Base-by-base conservation (phyloP, 345 rosid species). In the Citrus reticulata region DNA sequence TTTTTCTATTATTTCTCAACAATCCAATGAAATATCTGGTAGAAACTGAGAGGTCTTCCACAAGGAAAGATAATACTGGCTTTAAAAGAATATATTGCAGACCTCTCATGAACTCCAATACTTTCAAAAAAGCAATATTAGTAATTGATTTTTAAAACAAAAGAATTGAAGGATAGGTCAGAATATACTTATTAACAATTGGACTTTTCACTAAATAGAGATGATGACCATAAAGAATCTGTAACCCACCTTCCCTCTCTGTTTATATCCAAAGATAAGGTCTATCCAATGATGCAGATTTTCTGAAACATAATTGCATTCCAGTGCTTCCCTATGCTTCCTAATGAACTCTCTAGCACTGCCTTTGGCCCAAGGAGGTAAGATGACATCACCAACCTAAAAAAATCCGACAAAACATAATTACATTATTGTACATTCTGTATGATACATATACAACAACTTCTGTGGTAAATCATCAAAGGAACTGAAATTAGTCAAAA, bases 351-450 rank as follows among this genome's bases (percentile, higher is more conserved):
- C 97, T 84, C 97, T 90, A 29, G 81, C 89, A 82, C 98, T 94
- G 81, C 98, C 98, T 87, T 88, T 92, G 46, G 99, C 98, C 99
- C 99, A 97, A 40, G 98, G 97, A 80, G 99, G 99, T 84, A 97
- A 88, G 66, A 88, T 49, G 62, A 94, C 98, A 82, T 93, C 91
- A 83, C 92, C 97, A 77, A 94, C 98, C 99, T 97, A 86, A 76
- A 72, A 83, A 81, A 61, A 60, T 19, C 65, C 20, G 55, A 29
- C 65, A 82, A 27, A 46, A 46, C 1, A 64, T 61, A 54, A 60
- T 76, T 46, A 71, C 6, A 46, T 75, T 59, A 54, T 58, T 59
- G 34, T 55, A 65, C 9, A 22, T 25, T 49, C 34, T 27, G 17
- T 55, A 68, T 10, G 46, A 42, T 61, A 32, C 20, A 40, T 27